Evolutionary conservation across 768 basidiomycete species (phyloP), one percentile per base, ranked within the genome.

Genomic region (Russula sp.): DNA sequence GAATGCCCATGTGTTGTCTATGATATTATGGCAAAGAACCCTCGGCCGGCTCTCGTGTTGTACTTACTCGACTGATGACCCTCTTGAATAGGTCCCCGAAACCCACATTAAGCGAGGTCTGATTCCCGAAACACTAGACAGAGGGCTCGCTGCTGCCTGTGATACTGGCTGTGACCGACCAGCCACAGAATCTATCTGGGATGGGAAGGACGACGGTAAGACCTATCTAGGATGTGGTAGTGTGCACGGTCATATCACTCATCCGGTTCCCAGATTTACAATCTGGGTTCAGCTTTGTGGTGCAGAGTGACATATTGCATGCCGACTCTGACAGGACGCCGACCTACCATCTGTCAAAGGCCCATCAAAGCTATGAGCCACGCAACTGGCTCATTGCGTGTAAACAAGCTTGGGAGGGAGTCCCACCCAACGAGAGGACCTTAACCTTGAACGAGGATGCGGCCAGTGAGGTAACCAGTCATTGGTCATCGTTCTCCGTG

Each of bases 41-140:
- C 62, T 18, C 51, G 58, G 62, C 57, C 62, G 46, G 62, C 62
- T 32, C 62, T 63, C 58, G 58, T 57, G 25, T 34, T 63, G 52
- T 63, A 45, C 51, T 63, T 55, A 38, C 52, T 63, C 34, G 47
- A 59, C 62, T 63, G 57, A 63, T 63, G 38, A 63, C 51, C 43
- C 34, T 47, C 57, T 63, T 59, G 62, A 63, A 57, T 63, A 63
- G 62, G 57, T 63, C 52, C 62, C 62, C 52, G 62, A 63, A 59
- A 63, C 57, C 41, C 62, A 63, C 62, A 39, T 63, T 63, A 49
- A 59, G 22, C 57, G 58, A 54, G 57, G 62, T 54, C 62, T 63
- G 47, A 63, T 63, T 18, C 62, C 56, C 39, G 32, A 42, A 43
- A 41, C 57, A 54, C 5, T 49, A 58, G 52, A 59, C 52, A 59